These are phyloP conservation scores for Polyplosphaeria fusca DNA, from an alignment of 495 filamentous ascomycete species.

Conservation along the genomic window DNA sequence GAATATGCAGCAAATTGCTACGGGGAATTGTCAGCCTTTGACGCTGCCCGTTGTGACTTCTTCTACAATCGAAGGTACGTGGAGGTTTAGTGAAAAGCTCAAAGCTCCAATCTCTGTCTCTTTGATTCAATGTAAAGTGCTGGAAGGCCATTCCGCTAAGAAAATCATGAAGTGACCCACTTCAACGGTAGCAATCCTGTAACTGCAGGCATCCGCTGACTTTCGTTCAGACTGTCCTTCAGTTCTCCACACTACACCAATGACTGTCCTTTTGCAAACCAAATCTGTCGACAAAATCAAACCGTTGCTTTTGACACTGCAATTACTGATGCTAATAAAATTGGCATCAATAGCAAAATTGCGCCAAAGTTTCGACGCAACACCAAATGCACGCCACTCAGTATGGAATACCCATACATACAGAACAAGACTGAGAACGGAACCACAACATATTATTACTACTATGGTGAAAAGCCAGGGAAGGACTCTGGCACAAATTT, in stretches of 20 bases:
- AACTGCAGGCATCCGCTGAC: too few species aligned
- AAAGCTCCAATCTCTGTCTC: too few species aligned
- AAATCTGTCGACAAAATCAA: constrained; percentile 21
- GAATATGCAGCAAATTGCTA: constrained; percentile 35
- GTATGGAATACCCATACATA: constrained; percentile 23
- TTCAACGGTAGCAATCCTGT: too few species aligned
- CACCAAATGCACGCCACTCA: constrained; percentile 33
- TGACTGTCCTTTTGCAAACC: constrained; percentile 30
- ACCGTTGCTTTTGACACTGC: constrained; percentile 29
- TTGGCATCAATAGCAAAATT: constrained; percentile 25
- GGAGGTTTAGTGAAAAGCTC: too few species aligned
- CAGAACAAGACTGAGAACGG: constrained; percentile 9
- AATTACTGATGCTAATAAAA: constrained; percentile 26
- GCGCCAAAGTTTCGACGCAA: constrained; percentile 28
- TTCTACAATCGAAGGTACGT: constrained; percentile 34
- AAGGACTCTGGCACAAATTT: neutral
- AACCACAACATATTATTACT: constrained; percentile 18
- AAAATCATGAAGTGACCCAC: too few species aligned
- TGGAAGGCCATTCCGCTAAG: too few species aligned
- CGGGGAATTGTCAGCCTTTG: neutral
- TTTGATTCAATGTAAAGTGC: neutral
- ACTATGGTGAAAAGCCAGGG: constrained; percentile 17
- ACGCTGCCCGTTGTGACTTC: constrained; percentile 16
- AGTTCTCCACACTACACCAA: constrained; percentile 1
- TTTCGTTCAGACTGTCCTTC: too few species aligned